Base-by-base conservation (phyloP, 2,329 filamentous ascomycete species). In the Aspergillus spinulosporus region DNA sequence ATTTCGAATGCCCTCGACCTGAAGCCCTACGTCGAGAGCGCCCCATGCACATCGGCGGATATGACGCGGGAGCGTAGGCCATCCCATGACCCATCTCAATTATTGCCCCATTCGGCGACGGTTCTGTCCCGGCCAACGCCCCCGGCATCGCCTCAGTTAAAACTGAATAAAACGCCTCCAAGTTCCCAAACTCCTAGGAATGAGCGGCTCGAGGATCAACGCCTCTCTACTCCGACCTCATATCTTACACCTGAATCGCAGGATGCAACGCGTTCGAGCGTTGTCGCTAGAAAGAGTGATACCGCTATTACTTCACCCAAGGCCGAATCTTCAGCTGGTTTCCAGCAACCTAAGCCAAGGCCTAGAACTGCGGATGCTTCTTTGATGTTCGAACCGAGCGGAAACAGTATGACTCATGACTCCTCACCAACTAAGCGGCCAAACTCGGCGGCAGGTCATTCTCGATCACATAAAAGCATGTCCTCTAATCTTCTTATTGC, bases 151-250 rank as follows among this genome's bases (percentile, higher is more conserved):
- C 72, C 73, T 15, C 52, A 59, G 55, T 61, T 70, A 12, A 57
- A 63, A 4, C 49, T 60, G 14, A 59, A 60, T 46, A 52, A 47
- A 26, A 7, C 9, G 12, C 8, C 43, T 21, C n/a, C 31, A 49
- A 50, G 14, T 52, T 58, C 12, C 45, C 64, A 5, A 44, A 53
- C 34, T 36, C 53, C 49, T 45, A 48, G 46, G 43, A 57, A 45
- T 32, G 49, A 36, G 31, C 62, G 5, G 53, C 60, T 26, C 55
- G 52, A 89, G 60, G 92, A 92, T 64, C 88, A 88, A 4, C 84
- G 90, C 8, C 92, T 92, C 0, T 75, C 95, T 14, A 96, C 92
- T 1, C 79, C 92, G 15, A 86, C 95, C 12, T 96, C 91, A 1
- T 82, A 82, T 3, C 84, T 85, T 4, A 21, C 21, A 21, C 21